A percentile compares a stretch with the other conserved stretches of the same genome.
Evolutionary conservation across 2,329 filamentous ascomycete species (phyloP).

Genomic region (Harringtonia aguacate): DNA sequence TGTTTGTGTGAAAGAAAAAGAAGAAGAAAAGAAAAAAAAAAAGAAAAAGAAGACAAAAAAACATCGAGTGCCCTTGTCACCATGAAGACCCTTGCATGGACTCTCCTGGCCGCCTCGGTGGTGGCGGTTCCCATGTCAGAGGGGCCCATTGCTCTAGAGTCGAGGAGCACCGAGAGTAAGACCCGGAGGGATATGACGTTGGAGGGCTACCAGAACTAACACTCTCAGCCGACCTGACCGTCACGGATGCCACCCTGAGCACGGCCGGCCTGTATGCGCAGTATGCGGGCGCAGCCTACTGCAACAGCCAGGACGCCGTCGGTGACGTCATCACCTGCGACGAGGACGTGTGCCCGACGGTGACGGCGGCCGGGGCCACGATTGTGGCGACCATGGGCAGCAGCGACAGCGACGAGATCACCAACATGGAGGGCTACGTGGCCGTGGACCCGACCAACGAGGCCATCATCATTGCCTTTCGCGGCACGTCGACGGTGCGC

Average conservation of each 20-base stretch:
- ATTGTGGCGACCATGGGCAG: slow-evolving; percentile 28
- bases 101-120: not conserved
- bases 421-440: slow-evolving; percentile 36
- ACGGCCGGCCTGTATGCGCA: slow-evolving; percentile 38
- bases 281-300: slow-evolving; percentile 42
- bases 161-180: no score
- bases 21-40: no score
- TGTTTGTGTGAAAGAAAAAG: no score
- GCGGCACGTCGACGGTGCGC: slow-evolving; percentile 45
- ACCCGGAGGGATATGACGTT: no score
- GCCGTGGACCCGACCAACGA: slow-evolving; percentile 34
- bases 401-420: slow-evolving; percentile 6
- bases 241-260: slow-evolving; percentile 22
- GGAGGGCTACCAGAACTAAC: not conserved
- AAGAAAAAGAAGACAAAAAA: not conserved
- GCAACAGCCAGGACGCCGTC: slow-evolving; percentile 31
- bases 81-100: not conserved
- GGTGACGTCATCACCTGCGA: slow-evolving; percentile 32
- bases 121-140: no score
- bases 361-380: slow-evolving; percentile 30
- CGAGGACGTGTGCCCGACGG: slow-evolving; percentile 29
- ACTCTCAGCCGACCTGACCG: not conserved
- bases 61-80: not conserved
- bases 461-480: slow-evolving; percentile 49
- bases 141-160: no score